A percentile compares a stretch with the other conserved stretches of the same genome.
Conservation (phyloP, 345 rosid species). For the Stellera chamaejasme region DNA sequence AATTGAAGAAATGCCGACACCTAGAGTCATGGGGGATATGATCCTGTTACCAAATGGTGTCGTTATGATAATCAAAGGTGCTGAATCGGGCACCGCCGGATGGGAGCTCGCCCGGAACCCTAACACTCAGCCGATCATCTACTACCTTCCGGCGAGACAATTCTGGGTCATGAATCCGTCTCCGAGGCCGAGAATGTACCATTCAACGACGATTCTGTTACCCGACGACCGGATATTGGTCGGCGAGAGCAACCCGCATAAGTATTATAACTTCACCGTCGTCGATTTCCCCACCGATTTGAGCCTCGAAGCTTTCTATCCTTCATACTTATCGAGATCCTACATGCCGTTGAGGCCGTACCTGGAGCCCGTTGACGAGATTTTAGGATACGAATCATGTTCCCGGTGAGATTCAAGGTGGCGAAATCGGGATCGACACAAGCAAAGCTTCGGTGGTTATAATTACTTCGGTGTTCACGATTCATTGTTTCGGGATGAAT, state of each 20-base stretch:
- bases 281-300: slow-evolving; percentile 68
- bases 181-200: slow-evolving; percentile 59
- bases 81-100: slow-evolving; percentile 59
- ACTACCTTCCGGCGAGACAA: slow-evolving; percentile 25
- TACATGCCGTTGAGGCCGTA: slow-evolving; percentile 30
- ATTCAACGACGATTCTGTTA: slow-evolving; percentile 57
- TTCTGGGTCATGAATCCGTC: slow-evolving; percentile 46
- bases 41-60: slow-evolving; percentile 62
- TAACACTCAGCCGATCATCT: slow-evolving; percentile 48
- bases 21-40: slow-evolving; percentile 91
- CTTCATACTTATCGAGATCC: slow-evolving; percentile 45
- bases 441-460: slow-evolving; percentile 39
- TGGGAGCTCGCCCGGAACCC: slow-evolving; percentile 50
- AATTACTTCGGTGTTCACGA: slow-evolving; percentile 62
- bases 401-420: slow-evolving; percentile 27
- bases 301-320: slow-evolving; percentile 66
- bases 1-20: slow-evolving; percentile 69
- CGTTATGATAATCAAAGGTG: slow-evolving; percentile 63
- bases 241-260: slow-evolving; percentile 78
- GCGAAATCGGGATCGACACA: slow-evolving; percentile 14
- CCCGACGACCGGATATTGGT: slow-evolving; percentile 63
- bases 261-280: slow-evolving; percentile 46
- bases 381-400: slow-evolving; percentile 19
- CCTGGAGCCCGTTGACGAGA: slow-evolving; percentile 19
- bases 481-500: slow-evolving; percentile 72